Evolutionary conservation across 257 asterid genomes (phyloP), one percentile per base, ranked within the genome.

Genomic region (Solanum peruvianum): DNA sequence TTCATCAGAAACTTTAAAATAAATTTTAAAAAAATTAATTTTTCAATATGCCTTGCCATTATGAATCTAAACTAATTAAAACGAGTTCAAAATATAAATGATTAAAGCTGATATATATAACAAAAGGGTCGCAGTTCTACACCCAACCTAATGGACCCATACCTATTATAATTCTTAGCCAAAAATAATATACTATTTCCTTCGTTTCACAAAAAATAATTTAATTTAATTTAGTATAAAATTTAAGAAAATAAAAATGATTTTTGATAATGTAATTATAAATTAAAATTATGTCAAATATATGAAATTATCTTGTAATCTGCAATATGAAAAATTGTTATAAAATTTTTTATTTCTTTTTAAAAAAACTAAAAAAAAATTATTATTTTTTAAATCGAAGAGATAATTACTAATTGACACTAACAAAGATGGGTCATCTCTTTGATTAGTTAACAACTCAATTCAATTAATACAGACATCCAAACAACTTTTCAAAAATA

Each of bases 381-480:
- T 3, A 35, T 35, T 35, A 0, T 35, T 35, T 35, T 35, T 35
- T 35, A 35, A 35, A 35, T 0, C 0, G 0, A 35, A 1, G 0
- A 6, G 0, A 6, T 37, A 37, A 5, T 37, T 42, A 18, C 7
- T 11, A 21, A 25, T 58, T 44, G 47, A 3, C 83, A 7, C 23
- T n/a, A 76, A 13, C 58, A 76, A 42, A 42, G 18, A 76, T 76
- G 60, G 67, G 85, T 80, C 67, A 45, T 45, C 6, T 25, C 0
- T 47, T 9, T 80, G 16, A 29, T 47, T 18, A 11, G 25, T 80
- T 1, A 80, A 27, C 42, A 47, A 80, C 27, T 13, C 67, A 47
- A 29, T 47, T 47, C 16, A 80, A 29, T 29, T 7, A 3, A 78
- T 14, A 78, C 10, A 44, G 64, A 80, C 67, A 29, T 27, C 25